These are phyloP conservation scores for Corylus avellana DNA, from an alignment of 306 rosid species.

Conservation along the genomic window DNA sequence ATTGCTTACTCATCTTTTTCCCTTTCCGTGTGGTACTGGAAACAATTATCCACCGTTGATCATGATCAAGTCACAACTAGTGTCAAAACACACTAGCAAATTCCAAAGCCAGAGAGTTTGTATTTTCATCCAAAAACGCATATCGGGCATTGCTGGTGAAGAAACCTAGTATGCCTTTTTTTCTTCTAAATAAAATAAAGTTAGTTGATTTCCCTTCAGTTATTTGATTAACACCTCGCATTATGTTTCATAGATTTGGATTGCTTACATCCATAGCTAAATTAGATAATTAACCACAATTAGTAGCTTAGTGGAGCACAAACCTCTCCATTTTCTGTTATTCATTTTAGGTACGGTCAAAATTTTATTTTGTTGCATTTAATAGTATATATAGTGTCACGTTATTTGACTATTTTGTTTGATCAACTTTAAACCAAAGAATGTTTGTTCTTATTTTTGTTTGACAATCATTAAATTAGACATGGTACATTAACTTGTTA, in stretches of 20 bases:
- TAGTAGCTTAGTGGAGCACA: no score
- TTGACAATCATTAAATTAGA: no score
- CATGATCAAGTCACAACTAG: not conserved
- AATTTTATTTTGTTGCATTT: no score
- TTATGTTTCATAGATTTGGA: not conserved
- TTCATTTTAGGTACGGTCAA: no score
- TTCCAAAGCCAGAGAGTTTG: not conserved
- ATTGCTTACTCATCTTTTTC: constrained; percentile 4
- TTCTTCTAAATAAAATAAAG: not conserved
- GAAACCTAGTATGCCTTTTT: constrained; percentile 10
- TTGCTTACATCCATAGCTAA: not conserved
- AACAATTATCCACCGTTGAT: constrained; percentile 15
- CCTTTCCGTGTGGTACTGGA: not conserved
- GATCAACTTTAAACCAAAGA: no score
- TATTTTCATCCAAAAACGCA: not conserved
- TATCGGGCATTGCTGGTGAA: not conserved
- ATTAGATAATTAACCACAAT: not conserved
- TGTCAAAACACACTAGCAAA: not conserved
- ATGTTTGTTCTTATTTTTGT: no score
- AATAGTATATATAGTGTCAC: no score
- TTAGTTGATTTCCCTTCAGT: not conserved
- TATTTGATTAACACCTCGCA: not conserved
- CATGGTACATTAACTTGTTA: no score
- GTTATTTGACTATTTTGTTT: no score
- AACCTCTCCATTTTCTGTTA: no score